phyloP scores from a whole-genome alignment of 768 basidiomycete genomes.

The Pisolithus tinctorius region DNA sequence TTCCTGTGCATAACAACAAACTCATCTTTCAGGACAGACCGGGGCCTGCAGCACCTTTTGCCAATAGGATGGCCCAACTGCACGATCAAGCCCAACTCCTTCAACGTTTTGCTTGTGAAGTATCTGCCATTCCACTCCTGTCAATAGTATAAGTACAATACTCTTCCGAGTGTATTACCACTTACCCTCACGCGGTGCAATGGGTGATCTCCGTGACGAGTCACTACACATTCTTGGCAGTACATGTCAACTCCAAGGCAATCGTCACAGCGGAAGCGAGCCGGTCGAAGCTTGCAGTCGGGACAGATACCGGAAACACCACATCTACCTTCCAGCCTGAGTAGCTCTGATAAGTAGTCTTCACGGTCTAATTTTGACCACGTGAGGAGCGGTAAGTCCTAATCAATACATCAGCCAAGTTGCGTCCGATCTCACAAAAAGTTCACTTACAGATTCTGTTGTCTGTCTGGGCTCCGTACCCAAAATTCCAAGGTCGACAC shows the following conservation, averaged over 20 bases:
- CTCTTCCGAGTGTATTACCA: background rate
- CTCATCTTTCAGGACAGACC: background rate
- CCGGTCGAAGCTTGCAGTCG: background rate
- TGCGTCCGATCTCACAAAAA: background rate
- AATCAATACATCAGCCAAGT: background rate
- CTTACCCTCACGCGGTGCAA: slow-evolving; percentile 13
- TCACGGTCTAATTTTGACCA: background rate
- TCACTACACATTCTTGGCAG: slow-evolving; percentile 2
- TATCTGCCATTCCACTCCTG: slow-evolving; percentile 14
- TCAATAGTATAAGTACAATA: background rate
- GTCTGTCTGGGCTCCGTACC: background rate
- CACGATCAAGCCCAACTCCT: slow-evolving; percentile 11
- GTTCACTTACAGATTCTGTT: background rate
- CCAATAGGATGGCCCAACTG: slow-evolving; percentile 8
- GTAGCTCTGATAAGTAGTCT: slow-evolving; percentile 1
- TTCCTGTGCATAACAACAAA: background rate
- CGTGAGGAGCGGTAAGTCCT: background rate
- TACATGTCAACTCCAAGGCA: slow-evolving; percentile 5
- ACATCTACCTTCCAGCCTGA: slow-evolving; percentile 1
- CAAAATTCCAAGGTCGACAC: background rate
- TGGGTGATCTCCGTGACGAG: slow-evolving; percentile 5
- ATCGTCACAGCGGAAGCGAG: slow-evolving; percentile 4
- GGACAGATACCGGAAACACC: background rate
- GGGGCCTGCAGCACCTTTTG: background rate
- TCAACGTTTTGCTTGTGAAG: slow-evolving; percentile 8